Evolutionary conservation across 2,329 filamentous ascomycete species (phyloP), one percentile per base, ranked within the genome.

Genomic region (Rhytidhysteron rufulum): DNA sequence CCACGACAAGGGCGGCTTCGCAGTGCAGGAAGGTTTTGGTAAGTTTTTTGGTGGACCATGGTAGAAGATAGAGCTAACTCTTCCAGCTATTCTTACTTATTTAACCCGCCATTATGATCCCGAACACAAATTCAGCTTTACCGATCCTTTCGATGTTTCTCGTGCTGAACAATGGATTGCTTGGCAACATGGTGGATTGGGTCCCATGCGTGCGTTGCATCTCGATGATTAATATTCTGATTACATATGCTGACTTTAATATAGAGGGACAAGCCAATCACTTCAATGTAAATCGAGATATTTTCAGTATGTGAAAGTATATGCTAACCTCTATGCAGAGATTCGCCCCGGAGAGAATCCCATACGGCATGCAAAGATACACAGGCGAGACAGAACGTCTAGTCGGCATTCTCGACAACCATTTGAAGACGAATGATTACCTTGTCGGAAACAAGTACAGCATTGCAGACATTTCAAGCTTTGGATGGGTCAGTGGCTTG

Each of bases 121-220:
- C 6, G 66, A 73, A 17, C 58, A 71, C 55, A 68, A 67, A 33
- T 69, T 72, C 48, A 67, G 58, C 42, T 73, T 72, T 60, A 60
- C 56, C 17, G 71, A 77, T 24, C 62, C 68, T 31, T 63, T 72
- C 31, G 70, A 77, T 50, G 45, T 71, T 27, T 66, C 64, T 5
- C 55, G 66, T 29, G 69, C 67, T 30, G 77, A 81, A 66, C 75
- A 79, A 58, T 85, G 81, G 82, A 73, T 82, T 47, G 75, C 76
- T 29, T 85, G 80, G 79, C 69, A 71, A 53, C 68, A 71, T 39
- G 69, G 66, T 11, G 67, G 66, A 15, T 53, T 69, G 4, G 67
- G 64, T 37, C 62, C 63, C 1, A 68, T 70, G 67, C 69, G n/a
- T n/a, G n/a, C n/a, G n/a, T n/a, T n/a, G n/a, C n/a, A n/a, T n/a